phyloP scores from a whole-genome alignment of 495 filamentous ascomycete species.

The Annulohypoxylon nitens region DNA sequence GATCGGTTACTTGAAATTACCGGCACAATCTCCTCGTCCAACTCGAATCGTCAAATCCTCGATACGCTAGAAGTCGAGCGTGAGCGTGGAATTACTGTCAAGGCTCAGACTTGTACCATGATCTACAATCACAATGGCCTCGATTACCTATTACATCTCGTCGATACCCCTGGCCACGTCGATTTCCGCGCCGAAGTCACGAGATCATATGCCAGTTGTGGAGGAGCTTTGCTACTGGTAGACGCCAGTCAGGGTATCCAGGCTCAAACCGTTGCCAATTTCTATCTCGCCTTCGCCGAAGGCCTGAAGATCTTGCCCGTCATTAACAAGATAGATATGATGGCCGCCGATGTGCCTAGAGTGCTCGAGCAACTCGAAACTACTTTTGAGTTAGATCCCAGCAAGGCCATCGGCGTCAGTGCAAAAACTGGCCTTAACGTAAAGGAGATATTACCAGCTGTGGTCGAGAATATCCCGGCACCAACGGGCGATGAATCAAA shows the following conservation, averaged over 20 bases:
- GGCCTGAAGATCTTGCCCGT: constrained; percentile 88
- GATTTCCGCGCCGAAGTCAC: constrained; percentile 97
- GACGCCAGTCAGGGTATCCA: constrained; percentile 95
- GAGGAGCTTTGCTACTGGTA: constrained; percentile 90
- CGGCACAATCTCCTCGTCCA: constrained; percentile 84
- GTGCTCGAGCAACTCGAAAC: constrained; percentile 86
- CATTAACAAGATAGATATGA: constrained; percentile 95
- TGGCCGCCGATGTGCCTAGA: constrained; percentile 84
- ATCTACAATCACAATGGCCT: constrained; percentile 86
- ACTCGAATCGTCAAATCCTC: constrained; percentile 92
- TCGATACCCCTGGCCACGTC: constrained; percentile 97
- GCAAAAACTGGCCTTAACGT: constrained; percentile 95
- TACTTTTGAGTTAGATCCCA: constrained; percentile 88
- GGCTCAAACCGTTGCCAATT: constrained; percentile 96
- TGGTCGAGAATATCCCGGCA: constrained; percentile 86
- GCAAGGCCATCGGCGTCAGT: constrained; percentile 85
- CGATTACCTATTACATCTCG: constrained; percentile 93
- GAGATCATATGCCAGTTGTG: constrained; percentile 93
- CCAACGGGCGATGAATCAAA: constrained; percentile 78
- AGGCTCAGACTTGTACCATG: constrained; percentile 99
- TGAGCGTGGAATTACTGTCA: constrained; percentile 96
- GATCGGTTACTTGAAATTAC: constrained; percentile 95
- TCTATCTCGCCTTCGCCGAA: constrained; percentile 95
- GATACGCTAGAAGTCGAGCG: constrained; percentile 98
- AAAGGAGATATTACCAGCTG: constrained; percentile 79